These are phyloP conservation scores for Phaeophleospora eucalypticola DNA, from an alignment of 2,329 filamentous ascomycete genomes.

Conservation along the genomic window DNA sequence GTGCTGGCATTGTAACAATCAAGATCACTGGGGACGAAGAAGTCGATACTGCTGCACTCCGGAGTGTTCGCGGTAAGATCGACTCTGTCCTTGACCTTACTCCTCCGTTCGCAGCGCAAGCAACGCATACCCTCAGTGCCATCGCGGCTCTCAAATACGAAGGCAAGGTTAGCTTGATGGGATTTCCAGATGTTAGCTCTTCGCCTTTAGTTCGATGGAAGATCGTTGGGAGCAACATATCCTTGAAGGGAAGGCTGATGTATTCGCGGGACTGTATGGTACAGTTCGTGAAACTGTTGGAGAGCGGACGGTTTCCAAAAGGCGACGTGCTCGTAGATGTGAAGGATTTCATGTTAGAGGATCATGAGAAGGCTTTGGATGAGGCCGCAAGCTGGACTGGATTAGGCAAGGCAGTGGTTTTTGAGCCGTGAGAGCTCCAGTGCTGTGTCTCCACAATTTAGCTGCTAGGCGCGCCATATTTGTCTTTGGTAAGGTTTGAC, in stretches of 20 bases:
- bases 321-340: background rate
- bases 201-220: background rate
- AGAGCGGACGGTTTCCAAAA: background rate
- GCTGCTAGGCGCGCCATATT: too few relatives aligned
- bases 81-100: conserved; percentile 50
- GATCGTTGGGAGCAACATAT: background rate
- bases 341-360: background rate
- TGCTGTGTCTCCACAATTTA: too few relatives aligned
- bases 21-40: conserved; percentile 40
- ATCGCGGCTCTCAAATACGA: conserved; percentile 36
- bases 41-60: conserved; percentile 35
- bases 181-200: conserved; percentile 1
- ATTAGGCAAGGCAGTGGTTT: background rate
- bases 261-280: background rate
- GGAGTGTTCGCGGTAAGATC: conserved; percentile 25
- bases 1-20: conserved; percentile 36
- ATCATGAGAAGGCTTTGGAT: background rate
- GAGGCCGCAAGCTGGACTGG: background rate
- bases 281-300: conserved; percentile 1
- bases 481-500: too few relatives aligned
- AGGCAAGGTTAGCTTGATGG: conserved; percentile 36
- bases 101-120: conserved; percentile 36
- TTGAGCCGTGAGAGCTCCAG: background rate
- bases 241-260: conserved; percentile 1
- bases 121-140: conserved; percentile 41